Evolutionary conservation across 2,329 filamentous ascomycete genomes (phyloP).

Genomic region (Domatiomyces catenatus): DNA sequence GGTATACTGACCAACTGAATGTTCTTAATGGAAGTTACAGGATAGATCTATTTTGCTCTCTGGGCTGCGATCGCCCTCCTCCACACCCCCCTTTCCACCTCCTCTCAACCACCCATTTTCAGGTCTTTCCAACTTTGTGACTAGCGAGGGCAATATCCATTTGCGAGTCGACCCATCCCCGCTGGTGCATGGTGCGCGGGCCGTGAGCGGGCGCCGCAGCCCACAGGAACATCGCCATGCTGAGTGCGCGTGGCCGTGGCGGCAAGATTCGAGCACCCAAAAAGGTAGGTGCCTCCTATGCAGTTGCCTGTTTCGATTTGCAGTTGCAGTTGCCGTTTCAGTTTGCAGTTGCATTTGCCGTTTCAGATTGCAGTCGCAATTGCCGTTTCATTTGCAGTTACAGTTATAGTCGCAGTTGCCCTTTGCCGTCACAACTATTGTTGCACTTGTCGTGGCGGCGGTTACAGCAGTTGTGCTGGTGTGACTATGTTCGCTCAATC

Average conservation of each 20-base stretch:
- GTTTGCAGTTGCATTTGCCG: too few relatives aligned
- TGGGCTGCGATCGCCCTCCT: neutral
- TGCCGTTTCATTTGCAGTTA: too few relatives aligned
- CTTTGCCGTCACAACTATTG: neutral
- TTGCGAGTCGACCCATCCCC: neutral
- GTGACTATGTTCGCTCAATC: neutral
- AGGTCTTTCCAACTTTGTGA: neutral
- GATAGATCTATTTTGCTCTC: neutral
- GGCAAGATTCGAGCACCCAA: constrained; percentile 51
- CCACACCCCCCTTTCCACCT: neutral
- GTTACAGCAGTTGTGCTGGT: neutral
- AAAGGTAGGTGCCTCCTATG: constrained; percentile 38
- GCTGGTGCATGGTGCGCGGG: neutral
- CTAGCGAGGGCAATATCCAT: too few relatives aligned
- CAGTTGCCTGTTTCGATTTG: neutral
- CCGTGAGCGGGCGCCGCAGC: neutral
- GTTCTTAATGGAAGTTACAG: neutral
- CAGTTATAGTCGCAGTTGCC: too few relatives aligned
- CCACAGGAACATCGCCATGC: constrained; percentile 17
- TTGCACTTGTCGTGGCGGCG: neutral
- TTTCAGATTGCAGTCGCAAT: too few relatives aligned
- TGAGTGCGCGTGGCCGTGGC: constrained; percentile 41
- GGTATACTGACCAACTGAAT: neutral
- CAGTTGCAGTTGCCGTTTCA: too few relatives aligned
- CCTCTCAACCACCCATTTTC: too few relatives aligned